Conservation (phyloP, 305 asterid genomes). For the Solanum hybrid region DNA sequence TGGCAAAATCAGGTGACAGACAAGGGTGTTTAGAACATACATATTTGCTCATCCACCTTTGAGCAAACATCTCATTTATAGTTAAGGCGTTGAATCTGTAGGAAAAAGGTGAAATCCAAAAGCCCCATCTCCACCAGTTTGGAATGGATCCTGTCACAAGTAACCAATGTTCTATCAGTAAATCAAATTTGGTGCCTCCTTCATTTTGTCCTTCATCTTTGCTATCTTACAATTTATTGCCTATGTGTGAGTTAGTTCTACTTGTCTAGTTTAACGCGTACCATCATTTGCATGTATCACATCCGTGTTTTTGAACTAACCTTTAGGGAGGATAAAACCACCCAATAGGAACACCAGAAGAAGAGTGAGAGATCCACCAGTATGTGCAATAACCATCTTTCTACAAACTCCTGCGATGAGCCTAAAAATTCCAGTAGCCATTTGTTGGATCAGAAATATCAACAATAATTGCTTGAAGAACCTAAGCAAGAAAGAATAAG, state of each 20-base stretch:
- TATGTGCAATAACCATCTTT: constrained; percentile 78
- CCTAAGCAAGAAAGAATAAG: constrained; percentile 24
- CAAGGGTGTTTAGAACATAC: constrained; percentile 15
- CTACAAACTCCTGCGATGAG: constrained; percentile 68
- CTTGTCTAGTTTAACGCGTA: not conserved
- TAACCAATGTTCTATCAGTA: not conserved
- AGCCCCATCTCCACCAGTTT: constrained; percentile 85
- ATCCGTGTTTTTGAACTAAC: not conserved
- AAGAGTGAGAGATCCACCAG: constrained; percentile 75
- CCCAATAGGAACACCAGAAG: constrained; percentile 65
- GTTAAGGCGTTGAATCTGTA: constrained; percentile 59
- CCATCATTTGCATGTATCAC: not conserved
- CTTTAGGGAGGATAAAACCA: constrained; percentile 51
- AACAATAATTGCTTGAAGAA: constrained; percentile 74
- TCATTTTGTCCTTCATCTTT: not conserved
- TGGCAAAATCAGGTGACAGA: not conserved
- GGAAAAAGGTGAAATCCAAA: constrained; percentile 69
- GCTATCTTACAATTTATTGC: not conserved
- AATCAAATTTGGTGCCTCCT: not conserved
- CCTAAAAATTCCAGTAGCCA: constrained; percentile 84
- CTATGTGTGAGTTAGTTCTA: not conserved
- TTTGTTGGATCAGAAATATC: constrained; percentile 63
- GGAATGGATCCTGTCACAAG: not conserved
- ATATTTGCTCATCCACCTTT: constrained; percentile 72
- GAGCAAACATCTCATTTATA: constrained; percentile 66